These are phyloP conservation scores for Epichloe baconii DNA, from an alignment of 2,329 filamentous ascomycete species.

Conservation along the genomic window DNA sequence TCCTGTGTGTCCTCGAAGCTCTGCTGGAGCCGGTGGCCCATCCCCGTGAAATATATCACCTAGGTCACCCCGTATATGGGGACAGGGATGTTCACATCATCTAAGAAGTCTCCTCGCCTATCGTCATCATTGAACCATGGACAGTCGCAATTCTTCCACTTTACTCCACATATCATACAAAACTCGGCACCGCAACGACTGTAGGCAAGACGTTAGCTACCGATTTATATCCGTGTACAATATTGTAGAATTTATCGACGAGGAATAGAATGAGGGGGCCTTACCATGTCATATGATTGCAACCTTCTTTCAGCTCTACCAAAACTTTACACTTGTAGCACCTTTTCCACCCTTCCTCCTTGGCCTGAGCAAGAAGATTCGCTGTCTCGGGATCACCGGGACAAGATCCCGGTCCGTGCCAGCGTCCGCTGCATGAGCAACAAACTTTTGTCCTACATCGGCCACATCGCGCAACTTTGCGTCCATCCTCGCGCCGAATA, in stretches of 20 bases:
- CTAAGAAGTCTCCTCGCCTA: conserved; percentile 39
- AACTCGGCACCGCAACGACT: conserved; percentile 72
- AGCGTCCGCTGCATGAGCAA: conserved; percentile 56
- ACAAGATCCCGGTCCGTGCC: conserved; percentile 58
- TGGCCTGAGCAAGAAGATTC: conserved; percentile 49
- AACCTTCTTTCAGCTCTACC: conserved; percentile 71
- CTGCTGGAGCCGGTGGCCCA: conserved; percentile 18
- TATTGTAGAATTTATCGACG: not conserved
- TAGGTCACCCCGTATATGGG: conserved; percentile 14
- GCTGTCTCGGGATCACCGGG: conserved; percentile 56
- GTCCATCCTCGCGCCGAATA: conserved; percentile 44
- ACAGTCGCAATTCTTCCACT: conserved; percentile 76
- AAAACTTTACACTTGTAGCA: conserved; percentile 62
- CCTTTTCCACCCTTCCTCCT: conserved; percentile 57
- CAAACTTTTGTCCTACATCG: conserved; percentile 66
- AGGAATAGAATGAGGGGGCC: conserved; percentile 11
- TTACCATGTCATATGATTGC: conserved; percentile 81
- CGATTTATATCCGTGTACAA: not conserved
- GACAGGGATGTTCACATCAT: conserved; percentile 37
- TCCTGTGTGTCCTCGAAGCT: conserved; percentile 11
- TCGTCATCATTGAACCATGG: conserved; percentile 60
- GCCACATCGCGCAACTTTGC: conserved; percentile 56
- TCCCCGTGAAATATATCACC: conserved; percentile 9
- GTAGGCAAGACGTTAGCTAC: not conserved
- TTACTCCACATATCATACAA: conserved; percentile 71